Conservation (phyloP, 352 stramenopile genomes). For the Globisporangium radiosum region DNA sequence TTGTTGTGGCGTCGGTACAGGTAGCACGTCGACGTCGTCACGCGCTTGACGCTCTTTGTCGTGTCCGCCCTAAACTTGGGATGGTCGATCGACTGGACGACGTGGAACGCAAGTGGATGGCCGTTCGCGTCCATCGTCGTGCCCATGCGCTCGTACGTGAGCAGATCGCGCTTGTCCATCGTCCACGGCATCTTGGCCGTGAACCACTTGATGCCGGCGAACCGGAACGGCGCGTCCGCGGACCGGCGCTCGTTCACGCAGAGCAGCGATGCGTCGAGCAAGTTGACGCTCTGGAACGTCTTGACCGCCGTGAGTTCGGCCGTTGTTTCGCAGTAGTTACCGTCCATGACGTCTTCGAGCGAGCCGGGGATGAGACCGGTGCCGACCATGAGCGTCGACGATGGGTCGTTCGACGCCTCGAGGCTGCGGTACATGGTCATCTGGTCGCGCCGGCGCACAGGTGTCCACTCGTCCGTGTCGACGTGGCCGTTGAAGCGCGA, state of each 20-base stretch:
- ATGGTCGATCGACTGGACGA: slow-evolving; percentile 53
- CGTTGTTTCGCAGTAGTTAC: slow-evolving; percentile 39
- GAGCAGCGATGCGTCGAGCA: slow-evolving; percentile 27
- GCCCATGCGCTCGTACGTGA: slow-evolving; percentile 52
- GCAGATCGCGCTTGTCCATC: slow-evolving; percentile 22
- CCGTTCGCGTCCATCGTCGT: slow-evolving; percentile 38
- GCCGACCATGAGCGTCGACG: slow-evolving; percentile 15
- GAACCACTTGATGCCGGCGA: slow-evolving; percentile 46
- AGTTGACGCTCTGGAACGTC: slow-evolving; percentile 23
- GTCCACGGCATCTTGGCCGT: slow-evolving; percentile 25
- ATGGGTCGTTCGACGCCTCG: slow-evolving; percentile 1
- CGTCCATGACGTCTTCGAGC: slow-evolving; percentile 32
- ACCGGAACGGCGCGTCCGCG: slow-evolving; percentile 29
- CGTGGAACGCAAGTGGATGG: slow-evolving; percentile 42
- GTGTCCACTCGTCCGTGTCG: slow-evolving; percentile 14
- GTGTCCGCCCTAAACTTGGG: slow-evolving; percentile 36
- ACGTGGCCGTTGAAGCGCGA: slow-evolving; percentile 15
- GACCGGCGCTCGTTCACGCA: slow-evolving; percentile 23
- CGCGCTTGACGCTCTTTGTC: slow-evolving; percentile 41
- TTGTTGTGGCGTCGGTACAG: slow-evolving; percentile 27
- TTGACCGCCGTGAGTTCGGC: slow-evolving; percentile 28
- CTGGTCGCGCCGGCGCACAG: slow-evolving; percentile 15
- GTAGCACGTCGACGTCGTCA: slow-evolving; percentile 41
- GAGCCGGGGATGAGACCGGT: slow-evolving; percentile 10
- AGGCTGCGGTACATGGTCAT: slow-evolving; percentile 15